phyloP scores from a whole-genome alignment of 345 rosid species.

The Laguncularia racemosa region DNA sequence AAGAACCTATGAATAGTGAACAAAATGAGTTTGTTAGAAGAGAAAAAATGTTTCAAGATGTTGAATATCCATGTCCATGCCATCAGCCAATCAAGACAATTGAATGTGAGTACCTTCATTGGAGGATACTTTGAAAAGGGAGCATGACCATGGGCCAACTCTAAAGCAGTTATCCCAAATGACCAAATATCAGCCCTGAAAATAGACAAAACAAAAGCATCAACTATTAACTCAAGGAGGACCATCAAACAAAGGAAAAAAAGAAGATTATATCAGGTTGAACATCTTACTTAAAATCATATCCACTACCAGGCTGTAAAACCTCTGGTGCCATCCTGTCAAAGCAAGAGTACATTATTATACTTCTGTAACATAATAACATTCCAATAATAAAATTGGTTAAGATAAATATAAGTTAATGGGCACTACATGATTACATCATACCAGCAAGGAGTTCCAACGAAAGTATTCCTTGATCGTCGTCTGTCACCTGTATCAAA shows the following conservation, averaged over 20 bases:
- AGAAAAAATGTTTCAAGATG: neutral
- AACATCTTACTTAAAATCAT: slow-evolving; percentile 86
- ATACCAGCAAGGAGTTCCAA: slow-evolving; percentile 99
- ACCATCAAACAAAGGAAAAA: neutral
- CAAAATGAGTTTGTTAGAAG: neutral
- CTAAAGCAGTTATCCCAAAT: slow-evolving; percentile 94
- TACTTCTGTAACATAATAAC: neutral
- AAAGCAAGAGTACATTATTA: slow-evolving; percentile 2
- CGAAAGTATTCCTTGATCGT: slow-evolving; percentile 93
- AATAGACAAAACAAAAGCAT: slow-evolving; percentile 14
- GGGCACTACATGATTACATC: too few relatives aligned
- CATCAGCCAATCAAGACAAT: neutral
- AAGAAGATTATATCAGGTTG: neutral
- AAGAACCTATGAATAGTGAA: slow-evolving; percentile 51
- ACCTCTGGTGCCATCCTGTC: slow-evolving; percentile 99
- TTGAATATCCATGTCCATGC: neutral
- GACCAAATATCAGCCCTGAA: slow-evolving; percentile 99
- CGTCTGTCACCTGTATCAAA: slow-evolving; percentile 95
- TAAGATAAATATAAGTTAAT: slow-evolving; percentile 5
- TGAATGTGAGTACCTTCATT: slow-evolving; percentile 64
- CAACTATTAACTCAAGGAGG: neutral
- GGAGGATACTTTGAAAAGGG: slow-evolving; percentile 99
- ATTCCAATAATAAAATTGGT: neutral
- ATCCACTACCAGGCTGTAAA: slow-evolving; percentile 96
- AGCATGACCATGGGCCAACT: slow-evolving; percentile 99